Percentiles rank a stretch among this genome's conserved stretches.
Conservation (phyloP, 2,329 filamentous ascomycete species). For the Talaromyces sp. region DNA sequence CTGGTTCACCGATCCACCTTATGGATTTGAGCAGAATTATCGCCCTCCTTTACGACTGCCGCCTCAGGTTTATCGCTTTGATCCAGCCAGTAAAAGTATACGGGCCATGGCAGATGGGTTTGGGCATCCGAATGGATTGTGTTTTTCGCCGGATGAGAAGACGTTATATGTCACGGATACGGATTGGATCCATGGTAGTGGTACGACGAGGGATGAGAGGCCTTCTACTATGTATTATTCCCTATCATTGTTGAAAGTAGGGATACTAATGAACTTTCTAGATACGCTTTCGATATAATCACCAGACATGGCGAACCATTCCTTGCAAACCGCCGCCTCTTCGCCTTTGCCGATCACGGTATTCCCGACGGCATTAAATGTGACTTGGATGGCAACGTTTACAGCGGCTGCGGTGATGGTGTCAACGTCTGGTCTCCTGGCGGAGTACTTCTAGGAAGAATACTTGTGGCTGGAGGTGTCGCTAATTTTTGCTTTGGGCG, state of each 20-base stretch:
- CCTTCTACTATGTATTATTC: neutral
- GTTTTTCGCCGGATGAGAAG: conserved; percentile 39
- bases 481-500: neutral
- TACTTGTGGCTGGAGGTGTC: neutral
- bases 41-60: conserved; percentile 20
- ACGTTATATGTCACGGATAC: conserved; percentile 43
- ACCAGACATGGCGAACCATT: neutral
- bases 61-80: conserved; percentile 39
- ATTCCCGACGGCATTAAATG: conserved; percentile 49
- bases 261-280: neutral
- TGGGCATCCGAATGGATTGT: conserved; percentile 43
- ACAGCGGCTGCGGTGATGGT: conserved; percentile 54
- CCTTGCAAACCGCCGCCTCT: conserved; percentile 47
- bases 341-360: conserved; percentile 49
- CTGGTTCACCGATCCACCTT: conserved; percentile 40
- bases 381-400: conserved; percentile 55
- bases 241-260: neutral
- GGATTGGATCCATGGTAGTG: conserved; percentile 28
- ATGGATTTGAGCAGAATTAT: conserved; percentile 35
- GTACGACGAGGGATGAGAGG: neutral
- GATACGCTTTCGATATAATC: neutral
- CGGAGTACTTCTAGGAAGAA: conserved; percentile 47
- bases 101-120: conserved; percentile 40
- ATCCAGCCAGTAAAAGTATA: conserved; percentile 32
- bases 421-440: conserved; percentile 53